Evolutionary conservation across 805 yeast genomes (phyloP).

Genomic region (Wickerhamomyces hampshirensis): DNA sequence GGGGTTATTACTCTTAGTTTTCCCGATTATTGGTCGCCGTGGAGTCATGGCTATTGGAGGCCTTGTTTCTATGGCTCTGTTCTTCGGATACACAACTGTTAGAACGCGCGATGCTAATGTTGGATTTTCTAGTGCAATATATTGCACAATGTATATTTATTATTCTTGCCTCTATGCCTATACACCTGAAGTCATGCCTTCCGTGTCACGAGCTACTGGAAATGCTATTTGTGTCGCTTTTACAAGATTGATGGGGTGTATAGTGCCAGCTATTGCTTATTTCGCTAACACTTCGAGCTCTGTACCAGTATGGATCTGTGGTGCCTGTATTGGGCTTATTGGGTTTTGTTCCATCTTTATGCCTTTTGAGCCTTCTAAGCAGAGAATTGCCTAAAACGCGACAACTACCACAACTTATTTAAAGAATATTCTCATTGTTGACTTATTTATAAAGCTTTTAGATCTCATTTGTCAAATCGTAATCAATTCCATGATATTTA

Average conservation of each 20-base stretch:
- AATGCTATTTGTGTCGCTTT: constrained; percentile 52
- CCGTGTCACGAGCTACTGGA: constrained; percentile 50
- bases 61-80: constrained; percentile 46
- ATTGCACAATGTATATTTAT: constrained; percentile 40
- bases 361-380: constrained; percentile 45
- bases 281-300: constrained; percentile 7
- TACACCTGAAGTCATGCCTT: constrained; percentile 60
- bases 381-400: constrained; percentile 14
- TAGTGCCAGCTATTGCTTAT: constrained; percentile 53
- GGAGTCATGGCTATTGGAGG: constrained; percentile 53
- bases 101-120: constrained; percentile 47
- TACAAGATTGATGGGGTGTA: constrained; percentile 46
- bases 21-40: constrained; percentile 48
- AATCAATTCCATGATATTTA: no score
- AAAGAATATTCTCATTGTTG: no score
- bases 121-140: constrained; percentile 31
- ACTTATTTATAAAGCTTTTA: no score
- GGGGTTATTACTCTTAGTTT: constrained; percentile 29
- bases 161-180: constrained; percentile 61
- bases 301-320: constrained; percentile 29
- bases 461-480: no score
- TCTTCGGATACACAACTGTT: constrained; percentile 63
- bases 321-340: constrained; percentile 41
- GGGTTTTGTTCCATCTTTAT: constrained; percentile 40
- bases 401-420: no score